Evolutionary conservation across 1,284 basidiomycete genomes (phyloP).

Genomic region (Blastosporella zonata): DNA sequence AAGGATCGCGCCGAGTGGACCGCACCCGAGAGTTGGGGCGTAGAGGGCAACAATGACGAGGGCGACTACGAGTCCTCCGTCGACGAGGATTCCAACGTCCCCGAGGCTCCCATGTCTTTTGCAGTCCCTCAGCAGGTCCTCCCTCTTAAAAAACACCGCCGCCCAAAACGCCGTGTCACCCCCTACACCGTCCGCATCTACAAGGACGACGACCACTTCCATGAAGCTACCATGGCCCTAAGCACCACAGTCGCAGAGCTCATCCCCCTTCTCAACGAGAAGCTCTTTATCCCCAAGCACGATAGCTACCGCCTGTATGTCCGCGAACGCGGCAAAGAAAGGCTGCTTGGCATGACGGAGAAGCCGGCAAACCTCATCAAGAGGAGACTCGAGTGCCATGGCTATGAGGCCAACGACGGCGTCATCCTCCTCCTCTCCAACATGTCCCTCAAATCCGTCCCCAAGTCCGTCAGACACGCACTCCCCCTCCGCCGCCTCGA

Average conservation of each 20-base stretch:
- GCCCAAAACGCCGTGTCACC: slow-evolving; percentile 3
- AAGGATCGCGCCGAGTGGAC: slow-evolving; percentile 43
- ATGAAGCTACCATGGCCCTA: slow-evolving; percentile 65
- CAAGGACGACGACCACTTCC: slow-evolving; percentile 71
- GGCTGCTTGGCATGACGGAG: slow-evolving; percentile 79
- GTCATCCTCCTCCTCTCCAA: slow-evolving; percentile 83
- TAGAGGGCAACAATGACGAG: slow-evolving; percentile 39
- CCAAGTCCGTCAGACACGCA: slow-evolving; percentile 79
- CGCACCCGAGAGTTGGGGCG: slow-evolving; percentile 60
- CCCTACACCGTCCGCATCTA: slow-evolving; percentile 72
- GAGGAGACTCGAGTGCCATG: slow-evolving; percentile 85
- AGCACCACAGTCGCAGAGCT: slow-evolving; percentile 72
- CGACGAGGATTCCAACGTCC: slow-evolving; percentile 29
- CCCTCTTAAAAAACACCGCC: neutral
- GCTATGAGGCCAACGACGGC: slow-evolving; percentile 84
- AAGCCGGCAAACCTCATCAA: slow-evolving; percentile 84
- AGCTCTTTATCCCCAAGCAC: slow-evolving; percentile 46
- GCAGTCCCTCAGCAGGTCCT: slow-evolving; percentile 1
- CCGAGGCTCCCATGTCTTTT: slow-evolving; percentile 15
- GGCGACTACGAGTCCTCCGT: slow-evolving; percentile 44
- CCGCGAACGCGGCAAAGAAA: slow-evolving; percentile 83
- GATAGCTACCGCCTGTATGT: slow-evolving; percentile 78
- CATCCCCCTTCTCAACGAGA: slow-evolving; percentile 60
- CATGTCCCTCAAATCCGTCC: slow-evolving; percentile 94
- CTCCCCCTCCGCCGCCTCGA: slow-evolving; percentile 81